Percentiles rank a stretch among this genome's conserved stretches.
Conservation (phyloP, 345 rosid species). For the Salix purpurea region DNA sequence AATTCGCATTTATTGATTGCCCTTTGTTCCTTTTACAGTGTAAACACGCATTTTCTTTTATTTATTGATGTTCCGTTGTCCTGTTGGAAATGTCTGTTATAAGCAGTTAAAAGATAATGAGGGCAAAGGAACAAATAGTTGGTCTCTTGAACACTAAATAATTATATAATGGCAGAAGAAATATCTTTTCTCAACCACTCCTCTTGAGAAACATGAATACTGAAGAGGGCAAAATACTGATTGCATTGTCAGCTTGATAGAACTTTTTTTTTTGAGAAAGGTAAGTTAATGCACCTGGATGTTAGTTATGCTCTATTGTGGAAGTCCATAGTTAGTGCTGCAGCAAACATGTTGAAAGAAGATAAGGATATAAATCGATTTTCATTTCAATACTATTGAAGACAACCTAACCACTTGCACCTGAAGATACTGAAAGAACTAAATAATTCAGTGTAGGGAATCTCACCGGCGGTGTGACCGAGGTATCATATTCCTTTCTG, state of each 20-base stretch:
- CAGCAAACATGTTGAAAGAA: background rate
- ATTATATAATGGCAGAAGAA: background rate
- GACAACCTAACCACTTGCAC: background rate
- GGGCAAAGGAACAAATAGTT: background rate
- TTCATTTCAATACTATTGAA: background rate
- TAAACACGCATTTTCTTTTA: background rate
- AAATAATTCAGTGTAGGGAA: background rate
- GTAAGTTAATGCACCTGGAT: background rate
- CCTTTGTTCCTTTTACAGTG: background rate
- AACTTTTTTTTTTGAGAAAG: background rate
- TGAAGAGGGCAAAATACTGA: background rate
- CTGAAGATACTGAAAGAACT: background rate
- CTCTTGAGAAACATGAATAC: background rate
- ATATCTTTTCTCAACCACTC: background rate
- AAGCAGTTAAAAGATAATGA: background rate
- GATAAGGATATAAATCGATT: background rate
- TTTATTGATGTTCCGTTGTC: background rate
- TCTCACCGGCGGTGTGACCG: background rate
- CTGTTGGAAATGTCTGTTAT: background rate
- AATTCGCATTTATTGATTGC: background rate
- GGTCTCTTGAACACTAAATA: background rate
- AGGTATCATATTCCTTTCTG: background rate
- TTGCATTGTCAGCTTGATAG: background rate
- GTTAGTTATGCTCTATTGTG: background rate
- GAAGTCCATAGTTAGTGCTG: background rate